Evolutionary conservation across 2,329 filamentous ascomycete species (phyloP).

Genomic region (Fusarium avenaceum): DNA sequence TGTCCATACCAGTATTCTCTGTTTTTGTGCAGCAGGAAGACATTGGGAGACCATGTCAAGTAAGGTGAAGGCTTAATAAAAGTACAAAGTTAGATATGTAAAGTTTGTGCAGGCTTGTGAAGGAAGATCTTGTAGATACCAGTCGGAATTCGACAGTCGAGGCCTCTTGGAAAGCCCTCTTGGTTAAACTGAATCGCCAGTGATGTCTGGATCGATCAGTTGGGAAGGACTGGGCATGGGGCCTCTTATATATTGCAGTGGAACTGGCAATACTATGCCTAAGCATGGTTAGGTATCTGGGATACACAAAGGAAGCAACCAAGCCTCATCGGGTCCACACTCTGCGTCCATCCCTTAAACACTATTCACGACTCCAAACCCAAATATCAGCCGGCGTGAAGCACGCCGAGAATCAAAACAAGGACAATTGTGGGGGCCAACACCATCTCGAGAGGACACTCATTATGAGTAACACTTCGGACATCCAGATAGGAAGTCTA

Average conservation of each 20-base stretch:
- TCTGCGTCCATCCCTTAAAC: conserved; percentile 12
- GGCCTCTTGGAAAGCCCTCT: neutral
- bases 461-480: conserved; percentile 25
- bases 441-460: conserved; percentile 27
- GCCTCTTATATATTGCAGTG: conserved; percentile 34
- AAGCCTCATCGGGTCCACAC: conserved; percentile 30
- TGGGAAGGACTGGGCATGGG: conserved; percentile 13
- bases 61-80: neutral
- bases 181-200: neutral
- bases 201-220: neutral
- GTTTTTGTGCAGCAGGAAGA: neutral
- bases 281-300: conserved; percentile 4
- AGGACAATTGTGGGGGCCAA: conserved; percentile 20
- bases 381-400: conserved; percentile 28
- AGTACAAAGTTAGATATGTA: neutral
- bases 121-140: conserved; percentile 6
- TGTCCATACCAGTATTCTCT: conserved; percentile 14
- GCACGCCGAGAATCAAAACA: conserved; percentile 33
- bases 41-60: neutral
- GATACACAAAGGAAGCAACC: conserved; percentile 21
- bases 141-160: neutral
- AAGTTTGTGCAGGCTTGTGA: neutral
- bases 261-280: conserved; percentile 10
- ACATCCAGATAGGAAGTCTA: conserved; percentile 10
- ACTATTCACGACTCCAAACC: conserved; percentile 25